A percentile compares a stretch with the other conserved stretches of the same genome.
Evolutionary conservation across 495 filamentous ascomycete genomes (phyloP).

Genomic region (Delitschia confertaspora): DNA sequence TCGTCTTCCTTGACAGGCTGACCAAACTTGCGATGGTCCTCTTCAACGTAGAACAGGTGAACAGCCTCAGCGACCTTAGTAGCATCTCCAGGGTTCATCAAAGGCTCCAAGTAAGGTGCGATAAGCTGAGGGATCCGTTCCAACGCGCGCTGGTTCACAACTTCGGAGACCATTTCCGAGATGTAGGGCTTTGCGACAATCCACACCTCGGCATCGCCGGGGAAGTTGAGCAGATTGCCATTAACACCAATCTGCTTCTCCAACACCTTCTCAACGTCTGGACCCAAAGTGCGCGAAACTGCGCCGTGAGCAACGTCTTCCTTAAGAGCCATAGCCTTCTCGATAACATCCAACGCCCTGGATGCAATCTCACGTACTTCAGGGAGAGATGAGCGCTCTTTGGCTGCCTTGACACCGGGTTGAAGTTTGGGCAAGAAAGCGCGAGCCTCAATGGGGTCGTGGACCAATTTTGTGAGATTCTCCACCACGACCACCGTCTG

Average conservation of each 20-base stretch:
- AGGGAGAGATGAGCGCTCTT: constrained; percentile 80
- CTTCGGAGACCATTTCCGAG: constrained; percentile 77
- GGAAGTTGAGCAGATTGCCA: constrained; percentile 48
- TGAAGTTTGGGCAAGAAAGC: constrained; percentile 94
- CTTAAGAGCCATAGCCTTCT: constrained; percentile 77
- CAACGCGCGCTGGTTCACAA: constrained; percentile 73
- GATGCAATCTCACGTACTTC: constrained; percentile 88
- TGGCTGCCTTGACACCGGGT: constrained; percentile 83
- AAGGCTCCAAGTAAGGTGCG: constrained; percentile 62
- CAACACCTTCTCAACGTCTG: constrained; percentile 68
- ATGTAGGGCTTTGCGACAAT: constrained; percentile 64
- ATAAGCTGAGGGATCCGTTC: constrained; percentile 59
- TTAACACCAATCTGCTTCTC: constrained; percentile 64
- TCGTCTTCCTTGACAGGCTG: constrained; percentile 77
- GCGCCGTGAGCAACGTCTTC: constrained; percentile 46
- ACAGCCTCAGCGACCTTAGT: constrained; percentile 56
- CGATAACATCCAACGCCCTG: constrained; percentile 74
- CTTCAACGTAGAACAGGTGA: constrained; percentile 62
- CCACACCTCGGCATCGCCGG: constrained; percentile 55
- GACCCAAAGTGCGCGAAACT: constrained; percentile 57
- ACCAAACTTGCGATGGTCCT: constrained; percentile 80
- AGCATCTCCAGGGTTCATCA: constrained; percentile 51
- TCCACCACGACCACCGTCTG: constrained; percentile 97
- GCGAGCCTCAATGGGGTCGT: constrained; percentile 91
- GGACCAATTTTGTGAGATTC: constrained; percentile 96